Conservation (phyloP, 805 yeast species). For the Kregervanrija fluxuum region DNA sequence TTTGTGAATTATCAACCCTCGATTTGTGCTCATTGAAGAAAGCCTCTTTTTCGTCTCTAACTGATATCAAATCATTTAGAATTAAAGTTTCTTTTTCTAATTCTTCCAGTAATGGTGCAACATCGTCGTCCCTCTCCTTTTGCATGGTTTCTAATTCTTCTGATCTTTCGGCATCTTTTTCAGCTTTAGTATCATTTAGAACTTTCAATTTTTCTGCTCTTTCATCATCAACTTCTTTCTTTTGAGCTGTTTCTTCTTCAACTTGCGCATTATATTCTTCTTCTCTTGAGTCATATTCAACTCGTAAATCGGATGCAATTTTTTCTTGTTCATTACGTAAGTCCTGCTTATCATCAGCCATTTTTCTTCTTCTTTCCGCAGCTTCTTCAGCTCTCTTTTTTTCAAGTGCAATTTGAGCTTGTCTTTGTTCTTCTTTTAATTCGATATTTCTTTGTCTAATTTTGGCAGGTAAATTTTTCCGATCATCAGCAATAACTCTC, state of each 20-base stretch:
- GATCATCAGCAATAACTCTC: slow-evolving; percentile 54
- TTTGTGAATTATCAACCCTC: slow-evolving; percentile 36
- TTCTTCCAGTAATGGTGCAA: slow-evolving; percentile 50
- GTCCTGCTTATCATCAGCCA: slow-evolving; percentile 41
- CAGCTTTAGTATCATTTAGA: slow-evolving; percentile 37
- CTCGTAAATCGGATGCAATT: slow-evolving; percentile 29
- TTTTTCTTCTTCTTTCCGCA: slow-evolving; percentile 35
- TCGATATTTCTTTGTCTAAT: slow-evolving; percentile 35
- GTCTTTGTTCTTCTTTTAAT: slow-evolving; percentile 31
- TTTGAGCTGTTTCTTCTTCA: slow-evolving; percentile 32
- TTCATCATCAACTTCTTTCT: slow-evolving; percentile 33
- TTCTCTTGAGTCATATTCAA: slow-evolving; percentile 33
- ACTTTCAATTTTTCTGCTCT: slow-evolving; percentile 38
- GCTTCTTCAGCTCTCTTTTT: slow-evolving; percentile 25
- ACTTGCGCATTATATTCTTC: slow-evolving; percentile 34
- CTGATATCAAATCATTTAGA: slow-evolving; percentile 42
- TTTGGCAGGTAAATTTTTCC: slow-evolving; percentile 32
- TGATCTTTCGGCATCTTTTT: slow-evolving; percentile 37
- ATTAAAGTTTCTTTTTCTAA: slow-evolving; percentile 42
- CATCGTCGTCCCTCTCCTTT: slow-evolving; percentile 43
- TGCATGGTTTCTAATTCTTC: slow-evolving; percentile 41
- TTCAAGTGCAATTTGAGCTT: slow-evolving; percentile 30
- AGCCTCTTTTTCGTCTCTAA: slow-evolving; percentile 40
- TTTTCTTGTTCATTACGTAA: slow-evolving; percentile 36
- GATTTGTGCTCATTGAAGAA: slow-evolving; percentile 36